Base-by-base conservation (phyloP, 192 early-diverging fungal genomes). In the Spizellomyces punctatus region DNA sequence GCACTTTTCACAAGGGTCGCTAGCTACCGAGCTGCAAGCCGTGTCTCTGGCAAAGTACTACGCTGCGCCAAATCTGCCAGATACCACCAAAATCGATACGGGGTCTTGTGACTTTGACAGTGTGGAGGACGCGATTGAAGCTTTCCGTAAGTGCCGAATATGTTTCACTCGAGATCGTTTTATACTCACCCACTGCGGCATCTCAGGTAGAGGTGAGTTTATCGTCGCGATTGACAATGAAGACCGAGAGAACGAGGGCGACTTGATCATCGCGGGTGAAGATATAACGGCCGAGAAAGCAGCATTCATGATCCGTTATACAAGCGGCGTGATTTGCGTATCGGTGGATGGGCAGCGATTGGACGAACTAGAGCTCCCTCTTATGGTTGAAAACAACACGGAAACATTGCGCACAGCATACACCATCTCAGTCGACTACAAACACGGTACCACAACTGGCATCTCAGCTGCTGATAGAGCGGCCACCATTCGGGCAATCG, bases 171-270 rank as follows among this genome's bases (percentile, higher is more conserved):
- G 42, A 3, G 27, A 36, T 36, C 27, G 27, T 3, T 36, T 36
- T 3, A 36, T 49, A 7, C 14, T 63, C 10, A 14, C 16, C 44
- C 47, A 10, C 5, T 22, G 17, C 43, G 8, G n/a, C 5, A 22
- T 52, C n/a, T 66, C 63, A 79, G 93, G 89, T 49, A 82, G 77
- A 62, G 95, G 92, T 69, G 88, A 95, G 67, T 92, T 94, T 73
- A 83, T 99, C 7, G 79, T 99, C 19, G 97, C 92, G 5, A 93
- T 98, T 70, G 97, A 99, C 81, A 92, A 98, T 76, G 96, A 98
- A 72, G 96, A 98, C 73, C 91, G 96, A 16, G 98, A 99, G 81
- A 99, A 99, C 82, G 98, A 99, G 78, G 98, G 98, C 45, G 98
- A 99, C 78, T 81, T 99, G 57, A 94, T 99, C 67, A 95, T 98